A percentile compares a stretch with the other conserved stretches of the same genome.
phyloP scores from a whole-genome alignment of 495 filamentous ascomycete species.

The Aspergillus nanangensis region DNA sequence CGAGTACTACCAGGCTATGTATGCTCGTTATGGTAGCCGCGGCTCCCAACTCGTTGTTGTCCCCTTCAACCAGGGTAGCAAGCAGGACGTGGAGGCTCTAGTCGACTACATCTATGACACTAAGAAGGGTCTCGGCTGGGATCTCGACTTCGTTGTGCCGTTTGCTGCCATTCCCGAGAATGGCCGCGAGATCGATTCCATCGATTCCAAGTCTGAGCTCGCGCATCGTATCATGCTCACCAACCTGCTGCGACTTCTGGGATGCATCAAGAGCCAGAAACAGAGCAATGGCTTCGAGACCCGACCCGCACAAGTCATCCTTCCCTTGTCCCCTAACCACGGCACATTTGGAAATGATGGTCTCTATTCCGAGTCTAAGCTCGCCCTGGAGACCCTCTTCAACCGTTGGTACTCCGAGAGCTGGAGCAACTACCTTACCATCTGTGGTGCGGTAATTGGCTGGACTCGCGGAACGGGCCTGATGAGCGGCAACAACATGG shows the following conservation, averaged over 20 bases:
- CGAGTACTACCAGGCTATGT: constrained; percentile 99
- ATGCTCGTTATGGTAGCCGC: constrained; percentile 84
- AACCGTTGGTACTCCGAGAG: constrained; percentile 97
- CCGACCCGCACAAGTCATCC: constrained; percentile 90
- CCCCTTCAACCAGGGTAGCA: constrained; percentile 97
- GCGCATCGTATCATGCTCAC: constrained; percentile 99
- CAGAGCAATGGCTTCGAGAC: constrained; percentile 83
- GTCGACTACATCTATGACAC: constrained; percentile 93
- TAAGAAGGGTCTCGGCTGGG: constrained; percentile 98
- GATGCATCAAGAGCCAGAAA: constrained; percentile 87
- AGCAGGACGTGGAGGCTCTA: constrained; percentile 92
- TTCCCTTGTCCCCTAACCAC: constrained; percentile 96
- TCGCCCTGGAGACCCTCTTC: constrained; percentile 95
- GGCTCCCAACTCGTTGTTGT: constrained; percentile 97
- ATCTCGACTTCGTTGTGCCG: constrained; percentile 92
- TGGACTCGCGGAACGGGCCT: constrained; percentile 98
- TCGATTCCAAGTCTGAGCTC: constrained; percentile 97
- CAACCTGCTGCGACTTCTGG: constrained; percentile 87
- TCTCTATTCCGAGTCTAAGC: constrained; percentile 96
- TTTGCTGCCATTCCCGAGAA: constrained; percentile 98
- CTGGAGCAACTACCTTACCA: constrained; percentile 97
- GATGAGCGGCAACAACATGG: constrained; percentile 97
- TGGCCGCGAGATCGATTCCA: constrained; percentile 93
- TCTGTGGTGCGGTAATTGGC: constrained; percentile 97
- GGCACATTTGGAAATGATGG: constrained; percentile 98